Conservation (phyloP, 2,329 filamentous ascomycete species). For the Diplodia scrobiculata region DNA sequence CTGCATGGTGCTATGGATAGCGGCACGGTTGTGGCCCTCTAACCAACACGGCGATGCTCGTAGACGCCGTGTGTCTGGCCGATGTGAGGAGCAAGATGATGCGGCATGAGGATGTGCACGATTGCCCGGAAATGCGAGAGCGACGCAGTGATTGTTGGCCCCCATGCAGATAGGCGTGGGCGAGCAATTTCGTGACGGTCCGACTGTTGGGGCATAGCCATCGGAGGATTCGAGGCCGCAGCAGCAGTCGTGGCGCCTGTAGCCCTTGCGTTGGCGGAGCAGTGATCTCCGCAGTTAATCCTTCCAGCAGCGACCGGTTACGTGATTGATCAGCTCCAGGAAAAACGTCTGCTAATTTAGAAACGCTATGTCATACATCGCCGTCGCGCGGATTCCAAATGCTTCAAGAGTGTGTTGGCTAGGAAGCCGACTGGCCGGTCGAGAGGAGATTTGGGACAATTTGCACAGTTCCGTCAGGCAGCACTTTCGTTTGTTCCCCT, state of each 20-base stretch:
- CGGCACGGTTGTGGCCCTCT: constrained; percentile 9
- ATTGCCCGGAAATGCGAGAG: constrained; percentile 6
- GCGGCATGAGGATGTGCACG: constrained; percentile 1
- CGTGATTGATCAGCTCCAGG: constrained; percentile 25
- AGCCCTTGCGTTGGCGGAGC: constrained; percentile 18
- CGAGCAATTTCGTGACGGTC: constrained; percentile 11
- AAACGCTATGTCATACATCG: constrained; percentile 26
- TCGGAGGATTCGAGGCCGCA: constrained; percentile 27
- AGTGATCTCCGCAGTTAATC: constrained; percentile 8
- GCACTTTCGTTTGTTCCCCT: not conserved
- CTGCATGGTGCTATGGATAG: constrained; percentile 20
- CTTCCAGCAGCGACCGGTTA: not conserved
- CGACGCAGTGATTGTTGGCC: constrained; percentile 4
- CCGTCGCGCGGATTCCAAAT: constrained; percentile 10
- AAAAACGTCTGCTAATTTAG: constrained; percentile 1
- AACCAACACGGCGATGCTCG: constrained; percentile 12
- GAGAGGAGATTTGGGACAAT: not conserved
- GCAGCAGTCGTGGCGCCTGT: constrained; percentile 23
- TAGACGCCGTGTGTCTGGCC: not conserved
- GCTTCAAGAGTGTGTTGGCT: not conserved
- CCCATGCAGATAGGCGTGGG: not conserved
- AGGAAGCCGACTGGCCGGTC: not conserved
- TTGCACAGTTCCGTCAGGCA: not conserved
- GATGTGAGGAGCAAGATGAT: constrained; percentile 4
- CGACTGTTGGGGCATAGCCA: constrained; percentile 22